Conservation (phyloP, 1,139 yeast genomes). For the Saccharomyces hybrid region DNA sequence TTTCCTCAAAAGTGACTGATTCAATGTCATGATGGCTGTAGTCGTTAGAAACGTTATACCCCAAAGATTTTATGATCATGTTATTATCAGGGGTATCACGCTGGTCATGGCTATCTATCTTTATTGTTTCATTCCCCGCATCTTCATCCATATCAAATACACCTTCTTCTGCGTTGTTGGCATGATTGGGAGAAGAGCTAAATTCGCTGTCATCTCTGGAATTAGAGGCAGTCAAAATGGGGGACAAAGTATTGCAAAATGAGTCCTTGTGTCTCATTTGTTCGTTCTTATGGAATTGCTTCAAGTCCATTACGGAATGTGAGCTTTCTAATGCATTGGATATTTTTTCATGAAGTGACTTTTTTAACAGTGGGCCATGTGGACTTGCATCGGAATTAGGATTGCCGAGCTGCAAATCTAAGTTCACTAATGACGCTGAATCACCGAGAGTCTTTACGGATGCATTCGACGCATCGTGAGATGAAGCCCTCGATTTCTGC, state of each 20-base stretch:
- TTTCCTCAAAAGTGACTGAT: conserved; percentile 20
- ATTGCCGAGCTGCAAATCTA: neutral
- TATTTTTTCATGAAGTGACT: conserved; percentile 19
- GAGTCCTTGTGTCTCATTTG: conserved; percentile 1
- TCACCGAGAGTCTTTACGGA: conserved; percentile 4
- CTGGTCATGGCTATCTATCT: conserved; percentile 10
- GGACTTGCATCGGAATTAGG: conserved; percentile 7
- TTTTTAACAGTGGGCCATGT: conserved; percentile 16
- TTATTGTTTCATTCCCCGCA: conserved; percentile 23
- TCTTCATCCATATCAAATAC: conserved; percentile 7
- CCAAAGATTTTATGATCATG: neutral
- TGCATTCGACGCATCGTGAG: conserved; percentile 10
- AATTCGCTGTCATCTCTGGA: neutral
- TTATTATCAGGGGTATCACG: neutral
- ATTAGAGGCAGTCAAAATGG: neutral
- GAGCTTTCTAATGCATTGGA: conserved; percentile 24
- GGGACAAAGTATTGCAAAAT: neutral
- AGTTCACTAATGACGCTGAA: conserved; percentile 1
- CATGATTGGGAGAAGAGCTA: neutral
- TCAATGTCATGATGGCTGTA: conserved; percentile 5
- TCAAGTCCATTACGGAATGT: conserved; percentile 27
- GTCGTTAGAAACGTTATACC: neutral
- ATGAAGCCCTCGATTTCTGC: conserved; percentile 8
- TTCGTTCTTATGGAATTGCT: conserved; percentile 24
- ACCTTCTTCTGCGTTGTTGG: neutral